Percentiles rank a stretch among this genome's conserved stretches.
Evolutionary conservation across 2,329 filamentous ascomycete genomes (phyloP).

Genomic region (Cladobotryum mycophilum): DNA sequence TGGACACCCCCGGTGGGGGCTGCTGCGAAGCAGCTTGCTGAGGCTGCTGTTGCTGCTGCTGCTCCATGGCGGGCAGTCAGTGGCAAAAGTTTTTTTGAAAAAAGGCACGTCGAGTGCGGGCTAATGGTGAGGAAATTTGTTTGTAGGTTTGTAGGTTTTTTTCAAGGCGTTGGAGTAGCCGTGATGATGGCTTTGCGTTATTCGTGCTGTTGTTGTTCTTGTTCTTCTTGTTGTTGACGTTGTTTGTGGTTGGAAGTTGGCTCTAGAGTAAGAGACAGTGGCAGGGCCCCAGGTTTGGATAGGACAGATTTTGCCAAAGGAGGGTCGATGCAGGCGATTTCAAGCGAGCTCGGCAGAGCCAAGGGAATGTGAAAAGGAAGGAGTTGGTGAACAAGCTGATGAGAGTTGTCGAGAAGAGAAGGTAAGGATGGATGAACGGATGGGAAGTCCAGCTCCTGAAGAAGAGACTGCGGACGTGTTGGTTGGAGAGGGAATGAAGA

Average conservation of each 20-base stretch:
- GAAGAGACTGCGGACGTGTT: slow-evolving; percentile 23
- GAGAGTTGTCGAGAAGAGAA: slow-evolving; percentile 30
- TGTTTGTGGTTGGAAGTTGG: slow-evolving; percentile 8
- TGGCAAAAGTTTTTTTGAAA: slow-evolving; percentile 36
- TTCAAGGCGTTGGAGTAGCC: slow-evolving; percentile 7
- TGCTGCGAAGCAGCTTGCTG: slow-evolving; percentile 40
- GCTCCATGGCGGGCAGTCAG: slow-evolving; percentile 52
- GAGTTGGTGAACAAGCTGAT: slow-evolving; percentile 18
- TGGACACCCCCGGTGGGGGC: slow-evolving; percentile 50
- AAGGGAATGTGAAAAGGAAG: slow-evolving; percentile 33
- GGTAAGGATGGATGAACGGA: slow-evolving; percentile 40
- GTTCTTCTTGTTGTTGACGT: slow-evolving; percentile 1
- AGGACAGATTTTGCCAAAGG: slow-evolving; percentile 32
- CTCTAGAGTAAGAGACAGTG: slow-evolving; percentile 15
- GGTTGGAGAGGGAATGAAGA: slow-evolving; percentile 11
- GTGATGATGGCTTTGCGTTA: slow-evolving; percentile 1
- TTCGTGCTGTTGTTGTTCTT: slow-evolving; percentile 1
- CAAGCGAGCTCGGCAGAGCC: slow-evolving; percentile 27
- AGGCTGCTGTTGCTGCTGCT: slow-evolving; percentile 44
- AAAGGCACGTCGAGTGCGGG: slow-evolving; percentile 39
- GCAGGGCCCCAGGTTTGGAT: slow-evolving; percentile 13
- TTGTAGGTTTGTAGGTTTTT: background rate
- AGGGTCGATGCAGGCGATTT: slow-evolving; percentile 26
- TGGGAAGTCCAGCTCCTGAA: slow-evolving; percentile 29
- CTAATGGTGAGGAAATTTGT: slow-evolving; percentile 16